phyloP scores from a whole-genome alignment of 2,329 filamentous ascomycete species.

The Fusarium sp. region DNA sequence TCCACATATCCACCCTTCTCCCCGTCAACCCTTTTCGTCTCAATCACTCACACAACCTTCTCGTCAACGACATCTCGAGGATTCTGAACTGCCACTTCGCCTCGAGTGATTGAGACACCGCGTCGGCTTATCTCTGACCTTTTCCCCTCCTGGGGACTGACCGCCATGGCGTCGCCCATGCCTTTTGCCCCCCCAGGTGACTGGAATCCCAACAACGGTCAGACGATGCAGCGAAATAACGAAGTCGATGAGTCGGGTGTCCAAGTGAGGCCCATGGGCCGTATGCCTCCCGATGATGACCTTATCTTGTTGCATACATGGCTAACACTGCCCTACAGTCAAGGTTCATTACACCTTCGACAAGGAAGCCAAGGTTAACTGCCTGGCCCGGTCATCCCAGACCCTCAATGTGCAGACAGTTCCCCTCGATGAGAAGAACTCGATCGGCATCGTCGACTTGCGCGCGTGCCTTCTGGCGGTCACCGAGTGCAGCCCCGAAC shows the following conservation, averaged over 20 bases:
- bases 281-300: slow-evolving; percentile 58
- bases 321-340: slow-evolving; percentile 65
- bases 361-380: slow-evolving; percentile 86
- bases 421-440: slow-evolving; percentile 79
- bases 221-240: slow-evolving; percentile 45
- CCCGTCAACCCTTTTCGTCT: slow-evolving; percentile 20
- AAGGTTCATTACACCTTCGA: slow-evolving; percentile 99
- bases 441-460: slow-evolving; percentile 90
- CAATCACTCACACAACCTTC: slow-evolving; percentile 1
- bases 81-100: neutral
- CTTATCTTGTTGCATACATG: slow-evolving; percentile 10
- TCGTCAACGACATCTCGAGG: neutral
- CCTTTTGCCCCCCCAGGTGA: slow-evolving; percentile 47
- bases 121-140: slow-evolving; percentile 28
- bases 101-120: slow-evolving; percentile 12
- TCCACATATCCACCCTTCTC: slow-evolving; percentile 16
- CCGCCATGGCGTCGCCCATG: slow-evolving; percentile 55
- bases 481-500: slow-evolving; percentile 82
- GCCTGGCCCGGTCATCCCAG: slow-evolving; percentile 86
- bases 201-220: slow-evolving; percentile 47
- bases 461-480: slow-evolving; percentile 89
- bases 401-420: slow-evolving; percentile 84
- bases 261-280: slow-evolving; percentile 73
- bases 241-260: slow-evolving; percentile 61
- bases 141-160: slow-evolving; percentile 36